Base-by-base conservation (phyloP, 2,329 filamentous ascomycete genomes). In the Fusarium sarcochroum region DNA sequence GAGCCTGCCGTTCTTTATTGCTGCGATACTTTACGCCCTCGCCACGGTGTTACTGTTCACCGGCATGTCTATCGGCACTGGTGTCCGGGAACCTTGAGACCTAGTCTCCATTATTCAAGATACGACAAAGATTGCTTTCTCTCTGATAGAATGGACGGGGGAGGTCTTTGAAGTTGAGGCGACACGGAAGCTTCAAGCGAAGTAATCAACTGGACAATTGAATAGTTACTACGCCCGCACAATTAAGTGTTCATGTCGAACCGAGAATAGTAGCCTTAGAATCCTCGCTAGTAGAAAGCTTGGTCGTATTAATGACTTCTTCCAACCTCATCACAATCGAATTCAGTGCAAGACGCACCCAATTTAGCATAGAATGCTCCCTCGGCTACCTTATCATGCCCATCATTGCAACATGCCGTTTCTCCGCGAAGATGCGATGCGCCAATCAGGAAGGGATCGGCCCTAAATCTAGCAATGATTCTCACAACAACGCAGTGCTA, bases 1-100 rank as follows among this genome's bases (percentile, higher is more conserved):
- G 4, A 48, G 42, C n/a, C 18, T 55, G 18, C 51, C 51, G 2
- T 55, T 55, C 23, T 49, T 48, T 49, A 35, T 55, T 49, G 51
- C 42, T 14, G 25, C 42, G 4, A 3, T 32, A 7, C 14, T 54
- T 10, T 48, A 48, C 21, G 2, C 23, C 18, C 21, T 55, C 21
- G 23, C 32, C 14, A 13, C 32, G 23, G 6, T n/a, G 23, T 15
- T 55, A 8, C 42, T 55, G 25, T 0, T 55, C 13, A 3, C 4
- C 18, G 32, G 51, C 15, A 55, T 55, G 2, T 48, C 51, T 15
- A 30, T 7, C 4, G 51, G 13, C 9, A 38, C 51, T 30, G 25
- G 3, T 27, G 25, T 27, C 25, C 25, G 25, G 8, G 25, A 27
- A 9, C 10, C 8, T 27, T 27, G 10, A 27, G 3, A 27, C 8